Evolutionary conservation across 2,329 filamentous ascomycete species (phyloP), one percentile per base, ranked within the genome.

Genomic region (Phyllosticta citribraziliensis): DNA sequence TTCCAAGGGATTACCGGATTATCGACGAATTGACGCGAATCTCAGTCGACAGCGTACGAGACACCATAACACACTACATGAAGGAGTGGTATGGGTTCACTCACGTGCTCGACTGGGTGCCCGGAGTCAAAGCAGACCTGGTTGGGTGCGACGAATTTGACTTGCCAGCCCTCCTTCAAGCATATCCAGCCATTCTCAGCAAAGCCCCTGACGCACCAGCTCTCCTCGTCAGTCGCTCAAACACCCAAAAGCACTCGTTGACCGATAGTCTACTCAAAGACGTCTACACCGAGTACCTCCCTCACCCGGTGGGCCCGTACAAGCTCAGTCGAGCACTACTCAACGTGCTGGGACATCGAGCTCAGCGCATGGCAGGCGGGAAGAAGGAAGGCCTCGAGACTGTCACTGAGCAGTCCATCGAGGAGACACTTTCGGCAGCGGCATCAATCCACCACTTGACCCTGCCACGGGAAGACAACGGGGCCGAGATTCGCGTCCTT

Each of bases 251-350:
- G 62, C 64, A 27, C 53, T 27, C 52, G 2, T 17, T 56, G n/a
- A 50, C 64, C 24, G 64, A 65, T 22, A 55, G 55, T 1, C 54
- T 57, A 19, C 56, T 63, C 10, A 64, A 64, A 22, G 62, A 54
- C n/a, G 65, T 62, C 8, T 67, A 68, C 9, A 65, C 72, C 5
- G 73, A 75, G 54, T 70, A 73, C 30, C 65, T 76, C 2, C 69
- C 70, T 6, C 71, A 75, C 54, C 71, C 72, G 8, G 73, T 73
- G 54, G 75, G 75, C 5, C 74, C 75, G 5, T 68, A 71, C 57
- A 76, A 76, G 64, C 69, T 77, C 22, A 72, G 72, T 5, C 71
- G 69, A 56, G 72, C 71, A 2, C 64, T 76, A 11, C 63, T 65
- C 11, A 64, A 68, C n/a, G 73, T 72, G 52, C 58, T 74, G 2